These are phyloP conservation scores for Exophiala phaeomuriformis DNA, from an alignment of 2,329 filamentous ascomycete species.

Conservation along the genomic window DNA sequence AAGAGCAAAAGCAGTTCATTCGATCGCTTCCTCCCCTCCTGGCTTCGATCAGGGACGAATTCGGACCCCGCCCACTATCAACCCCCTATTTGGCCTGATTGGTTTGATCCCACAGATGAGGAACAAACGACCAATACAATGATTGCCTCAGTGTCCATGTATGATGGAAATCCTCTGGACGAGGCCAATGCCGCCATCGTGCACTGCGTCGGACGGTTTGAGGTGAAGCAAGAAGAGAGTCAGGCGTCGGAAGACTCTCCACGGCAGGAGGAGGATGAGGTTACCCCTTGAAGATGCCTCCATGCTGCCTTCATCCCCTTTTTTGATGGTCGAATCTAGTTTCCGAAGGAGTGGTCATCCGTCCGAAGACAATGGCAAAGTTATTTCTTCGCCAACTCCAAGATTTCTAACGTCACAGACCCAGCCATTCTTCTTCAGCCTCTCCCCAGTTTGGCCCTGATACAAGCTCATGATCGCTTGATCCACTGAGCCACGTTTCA, in stretches of 20 bases:
- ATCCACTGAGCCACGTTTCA: conserved; percentile 30
- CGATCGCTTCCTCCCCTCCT: no score
- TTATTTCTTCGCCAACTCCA: conserved; percentile 21
- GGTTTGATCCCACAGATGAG: conserved; percentile 2
- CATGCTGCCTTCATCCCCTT: no score
- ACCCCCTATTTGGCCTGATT: neutral
- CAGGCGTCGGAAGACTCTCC: neutral
- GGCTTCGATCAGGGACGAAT: no score
- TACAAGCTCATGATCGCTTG: conserved; percentile 34
- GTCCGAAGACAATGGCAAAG: conserved; percentile 7
- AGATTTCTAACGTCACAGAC: conserved; percentile 24
- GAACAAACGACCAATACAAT: neutral
- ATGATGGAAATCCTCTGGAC: neutral
- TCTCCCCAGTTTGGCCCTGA: conserved; percentile 25
- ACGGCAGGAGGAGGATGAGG: neutral
- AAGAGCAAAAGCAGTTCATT: neutral
- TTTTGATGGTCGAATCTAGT: no score
- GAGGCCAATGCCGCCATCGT: neutral
- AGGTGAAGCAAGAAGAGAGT: neutral
- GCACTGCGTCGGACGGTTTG: neutral
- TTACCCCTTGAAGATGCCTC: no score
- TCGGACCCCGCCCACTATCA: neutral
- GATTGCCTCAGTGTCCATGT: neutral
- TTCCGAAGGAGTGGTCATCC: neutral
- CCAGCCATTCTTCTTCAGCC: conserved; percentile 22